These are phyloP conservation scores for Colletotrichum kahawae DNA, from an alignment of 2,329 filamentous ascomycete species.

Conservation along the genomic window DNA sequence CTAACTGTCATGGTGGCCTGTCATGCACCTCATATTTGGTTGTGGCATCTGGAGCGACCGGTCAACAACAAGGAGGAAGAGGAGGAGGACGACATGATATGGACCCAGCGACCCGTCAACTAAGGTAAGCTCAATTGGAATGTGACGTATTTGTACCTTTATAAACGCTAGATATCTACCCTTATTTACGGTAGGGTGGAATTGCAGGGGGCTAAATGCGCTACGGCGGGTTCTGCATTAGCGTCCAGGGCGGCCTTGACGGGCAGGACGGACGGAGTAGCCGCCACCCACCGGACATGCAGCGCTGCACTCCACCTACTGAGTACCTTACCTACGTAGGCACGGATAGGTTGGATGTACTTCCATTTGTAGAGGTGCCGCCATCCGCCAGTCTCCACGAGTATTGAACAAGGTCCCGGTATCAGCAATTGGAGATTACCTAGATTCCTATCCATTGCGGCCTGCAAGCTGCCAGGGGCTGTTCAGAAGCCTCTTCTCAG, in stretches of 20 bases:
- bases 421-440: background rate
- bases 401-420: background rate
- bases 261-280: constrained; percentile 7
- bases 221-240: constrained; percentile 9
- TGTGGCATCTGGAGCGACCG: background rate
- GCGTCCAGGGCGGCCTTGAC: background rate
- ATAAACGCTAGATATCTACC: background rate
- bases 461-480: background rate
- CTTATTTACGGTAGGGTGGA: constrained; percentile 12
- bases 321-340: background rate
- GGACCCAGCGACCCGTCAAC: background rate
- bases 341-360: background rate
- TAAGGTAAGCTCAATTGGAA: background rate
- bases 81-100: background rate
- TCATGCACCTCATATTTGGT: background rate
- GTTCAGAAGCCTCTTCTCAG: background rate
- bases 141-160: constrained; percentile 3
- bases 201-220: background rate
- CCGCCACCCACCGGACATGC: constrained; percentile 1
- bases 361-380: background rate
- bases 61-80: background rate
- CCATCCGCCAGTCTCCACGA: background rate
- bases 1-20: background rate
- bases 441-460: background rate
- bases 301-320: background rate